phyloP scores from a whole-genome alignment of 1,139 yeast genomes.

The Suhomyces terraborum region DNA sequence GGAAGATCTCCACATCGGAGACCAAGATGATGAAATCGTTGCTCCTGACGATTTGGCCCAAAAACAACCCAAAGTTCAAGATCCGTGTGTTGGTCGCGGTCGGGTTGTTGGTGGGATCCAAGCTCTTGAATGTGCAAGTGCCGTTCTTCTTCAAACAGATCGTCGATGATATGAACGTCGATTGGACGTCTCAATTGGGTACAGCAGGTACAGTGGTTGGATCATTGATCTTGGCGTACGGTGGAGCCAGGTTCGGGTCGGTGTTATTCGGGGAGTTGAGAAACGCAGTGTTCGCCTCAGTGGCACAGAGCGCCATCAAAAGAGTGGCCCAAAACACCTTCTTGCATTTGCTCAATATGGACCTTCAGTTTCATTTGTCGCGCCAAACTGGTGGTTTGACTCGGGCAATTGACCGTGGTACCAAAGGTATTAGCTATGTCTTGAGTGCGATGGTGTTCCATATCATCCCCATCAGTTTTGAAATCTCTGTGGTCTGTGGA shows the following conservation, averaged over 20 bases:
- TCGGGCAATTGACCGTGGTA: constrained; percentile 95
- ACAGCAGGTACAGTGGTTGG: constrained; percentile 64
- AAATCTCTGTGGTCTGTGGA: constrained; percentile 90
- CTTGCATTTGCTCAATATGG: constrained; percentile 77
- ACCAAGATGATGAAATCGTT: constrained; percentile 62
- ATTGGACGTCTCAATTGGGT: constrained; percentile 71
- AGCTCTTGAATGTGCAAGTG: constrained; percentile 87
- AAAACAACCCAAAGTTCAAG: constrained; percentile 67
- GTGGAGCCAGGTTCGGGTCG: constrained; percentile 92
- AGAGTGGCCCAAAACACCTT: constrained; percentile 89
- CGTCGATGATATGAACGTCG: constrained; percentile 90
- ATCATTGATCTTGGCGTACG: constrained; percentile 81
- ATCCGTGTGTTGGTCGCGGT: constrained; percentile 77
- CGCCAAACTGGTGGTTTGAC: constrained; percentile 96
- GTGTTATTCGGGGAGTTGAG: constrained; percentile 91
- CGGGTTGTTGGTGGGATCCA: constrained; percentile 71
- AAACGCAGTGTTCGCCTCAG: constrained; percentile 93
- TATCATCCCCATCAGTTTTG: constrained; percentile 88
- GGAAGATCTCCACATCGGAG: constrained; percentile 48
- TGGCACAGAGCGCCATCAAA: constrained; percentile 92
- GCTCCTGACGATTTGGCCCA: constrained; percentile 87
- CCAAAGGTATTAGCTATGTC: constrained; percentile 94
- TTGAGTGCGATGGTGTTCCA: constrained; percentile 96
- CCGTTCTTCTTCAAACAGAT: constrained; percentile 91
- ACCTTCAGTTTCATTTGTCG: constrained; percentile 84